Percentiles rank a stretch among this genome's conserved stretches.
phyloP scores from a whole-genome alignment of 495 filamentous ascomycete species.

The Jackrogersella minutella region DNA sequence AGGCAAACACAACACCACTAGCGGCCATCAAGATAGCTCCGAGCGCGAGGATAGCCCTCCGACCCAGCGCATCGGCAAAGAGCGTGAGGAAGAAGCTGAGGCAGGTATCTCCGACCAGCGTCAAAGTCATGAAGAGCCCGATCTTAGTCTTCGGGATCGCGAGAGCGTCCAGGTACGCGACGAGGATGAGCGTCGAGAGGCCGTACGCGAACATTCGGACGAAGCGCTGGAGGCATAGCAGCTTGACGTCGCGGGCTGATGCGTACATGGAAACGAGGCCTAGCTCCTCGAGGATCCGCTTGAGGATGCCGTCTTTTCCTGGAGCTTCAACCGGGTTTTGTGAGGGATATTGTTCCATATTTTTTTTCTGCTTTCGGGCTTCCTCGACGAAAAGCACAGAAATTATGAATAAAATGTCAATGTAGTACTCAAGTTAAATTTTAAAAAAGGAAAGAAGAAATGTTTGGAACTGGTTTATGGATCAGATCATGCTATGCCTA shows the following conservation, averaged over 20 bases:
- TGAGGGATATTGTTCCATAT: neutral
- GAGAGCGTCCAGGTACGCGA: slow-evolving; percentile 65
- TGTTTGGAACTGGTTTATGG: neutral
- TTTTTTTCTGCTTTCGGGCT: no score
- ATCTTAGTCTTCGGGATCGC: slow-evolving; percentile 70
- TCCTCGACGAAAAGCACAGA: no score
- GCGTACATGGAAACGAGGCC: slow-evolving; percentile 58
- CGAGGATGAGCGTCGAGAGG: slow-evolving; percentile 50
- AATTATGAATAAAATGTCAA: no score
- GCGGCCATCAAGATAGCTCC: slow-evolving; percentile 74
- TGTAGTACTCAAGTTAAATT: no score
- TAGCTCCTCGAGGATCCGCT: slow-evolving; percentile 15
- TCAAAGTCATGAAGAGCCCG: slow-evolving; percentile 89
- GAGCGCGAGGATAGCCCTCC: slow-evolving; percentile 69
- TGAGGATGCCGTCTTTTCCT: neutral
- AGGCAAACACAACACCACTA: slow-evolving; percentile 72
- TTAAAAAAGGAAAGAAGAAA: neutral
- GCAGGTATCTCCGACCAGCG: slow-evolving; percentile 78
- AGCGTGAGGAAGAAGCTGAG: slow-evolving; percentile 80
- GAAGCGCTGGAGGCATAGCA: slow-evolving; percentile 77
- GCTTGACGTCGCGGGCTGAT: slow-evolving; percentile 69
- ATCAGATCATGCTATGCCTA: neutral
- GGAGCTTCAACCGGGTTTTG: neutral
- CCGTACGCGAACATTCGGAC: slow-evolving; percentile 62
- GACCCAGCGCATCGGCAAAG: slow-evolving; percentile 76